phyloP scores from a whole-genome alignment of 2,329 filamentous ascomycete genomes.

The Claviceps spartinae region DNA sequence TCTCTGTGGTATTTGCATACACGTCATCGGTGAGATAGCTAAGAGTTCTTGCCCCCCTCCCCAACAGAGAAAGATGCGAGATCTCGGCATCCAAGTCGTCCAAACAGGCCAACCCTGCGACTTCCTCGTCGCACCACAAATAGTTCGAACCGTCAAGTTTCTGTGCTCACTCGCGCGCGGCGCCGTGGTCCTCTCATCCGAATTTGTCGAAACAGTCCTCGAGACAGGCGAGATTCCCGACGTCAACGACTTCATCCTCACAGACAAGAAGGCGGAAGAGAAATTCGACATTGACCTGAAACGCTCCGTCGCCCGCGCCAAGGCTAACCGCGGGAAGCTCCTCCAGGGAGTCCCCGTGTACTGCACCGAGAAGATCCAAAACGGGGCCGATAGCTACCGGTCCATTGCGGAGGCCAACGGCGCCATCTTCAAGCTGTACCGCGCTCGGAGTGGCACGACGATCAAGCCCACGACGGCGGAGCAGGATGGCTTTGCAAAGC shows the following conservation, averaged over 20 bases:
- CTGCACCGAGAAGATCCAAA: conserved; percentile 66
- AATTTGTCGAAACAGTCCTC: conserved; percentile 67
- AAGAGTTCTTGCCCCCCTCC: conserved; percentile 7
- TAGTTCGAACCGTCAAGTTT: conserved; percentile 89
- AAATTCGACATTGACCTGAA: conserved; percentile 56
- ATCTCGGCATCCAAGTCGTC: conserved; percentile 69
- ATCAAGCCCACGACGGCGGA: conserved; percentile 52
- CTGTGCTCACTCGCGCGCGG: conserved; percentile 74
- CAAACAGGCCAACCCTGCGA: conserved; percentile 65
- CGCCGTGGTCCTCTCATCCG: conserved; percentile 60
- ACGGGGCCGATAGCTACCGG: conserved; percentile 73
- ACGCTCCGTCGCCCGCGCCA: conserved; percentile 56
- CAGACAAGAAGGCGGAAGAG: conserved; percentile 60
- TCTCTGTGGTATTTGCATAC: neutral
- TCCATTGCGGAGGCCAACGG: conserved; percentile 82
- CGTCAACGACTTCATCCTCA: conserved; percentile 51
- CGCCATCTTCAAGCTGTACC: conserved; percentile 66
- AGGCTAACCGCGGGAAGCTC: conserved; percentile 62
- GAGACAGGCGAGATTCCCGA: conserved; percentile 52
- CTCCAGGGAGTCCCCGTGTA: conserved; percentile 68
- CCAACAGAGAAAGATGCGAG: conserved; percentile 60
- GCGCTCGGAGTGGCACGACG: conserved; percentile 54
- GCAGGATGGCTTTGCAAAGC: conserved; percentile 45
- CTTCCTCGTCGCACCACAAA: conserved; percentile 73
- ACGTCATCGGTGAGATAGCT: conserved; percentile 1